phyloP scores from a whole-genome alignment of 2,329 filamentous ascomycete species.

The Ascochyta pisi region DNA sequence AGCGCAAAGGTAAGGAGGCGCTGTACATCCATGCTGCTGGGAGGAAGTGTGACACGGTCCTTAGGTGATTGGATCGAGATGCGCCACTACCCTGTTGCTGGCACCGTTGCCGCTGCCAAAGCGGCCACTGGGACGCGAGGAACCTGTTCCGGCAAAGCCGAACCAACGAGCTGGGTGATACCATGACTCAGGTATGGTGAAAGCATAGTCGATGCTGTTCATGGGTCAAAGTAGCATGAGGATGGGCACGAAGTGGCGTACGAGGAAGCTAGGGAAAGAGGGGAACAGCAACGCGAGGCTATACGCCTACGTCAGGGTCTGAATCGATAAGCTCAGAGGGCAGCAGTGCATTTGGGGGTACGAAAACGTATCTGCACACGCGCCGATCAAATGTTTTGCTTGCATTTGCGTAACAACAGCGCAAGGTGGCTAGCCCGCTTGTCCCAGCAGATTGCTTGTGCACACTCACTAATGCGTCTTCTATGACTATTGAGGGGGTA shows the following conservation, averaged over 20 bases:
- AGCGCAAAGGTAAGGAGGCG: conserved; percentile 14
- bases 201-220: not conserved
- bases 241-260: not conserved
- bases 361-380: not conserved
- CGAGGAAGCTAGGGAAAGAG: not conserved
- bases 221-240: not conserved
- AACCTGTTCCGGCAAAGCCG: conserved; percentile 6
- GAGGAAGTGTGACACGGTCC: conserved; percentile 2
- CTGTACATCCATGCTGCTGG: conserved; percentile 11
- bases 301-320: not conserved
- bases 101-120: conserved; percentile 8
- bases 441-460: not conserved
- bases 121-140: not conserved
- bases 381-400: conserved; percentile 5
- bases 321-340: conserved; percentile 1
- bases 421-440: not conserved
- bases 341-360: conserved; percentile 1
- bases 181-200: not conserved
- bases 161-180: conserved; percentile 10
- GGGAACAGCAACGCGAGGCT: not conserved
- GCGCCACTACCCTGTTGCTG: conserved; percentile 6
- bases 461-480: conserved; percentile 7
- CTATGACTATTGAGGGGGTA: conserved; percentile 3
- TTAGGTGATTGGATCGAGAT: conserved; percentile 4
- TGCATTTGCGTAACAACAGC: conserved; percentile 10